These are phyloP conservation scores for Boletus barrowsii DNA, from an alignment of 768 basidiomycete species.

Conservation along the genomic window DNA sequence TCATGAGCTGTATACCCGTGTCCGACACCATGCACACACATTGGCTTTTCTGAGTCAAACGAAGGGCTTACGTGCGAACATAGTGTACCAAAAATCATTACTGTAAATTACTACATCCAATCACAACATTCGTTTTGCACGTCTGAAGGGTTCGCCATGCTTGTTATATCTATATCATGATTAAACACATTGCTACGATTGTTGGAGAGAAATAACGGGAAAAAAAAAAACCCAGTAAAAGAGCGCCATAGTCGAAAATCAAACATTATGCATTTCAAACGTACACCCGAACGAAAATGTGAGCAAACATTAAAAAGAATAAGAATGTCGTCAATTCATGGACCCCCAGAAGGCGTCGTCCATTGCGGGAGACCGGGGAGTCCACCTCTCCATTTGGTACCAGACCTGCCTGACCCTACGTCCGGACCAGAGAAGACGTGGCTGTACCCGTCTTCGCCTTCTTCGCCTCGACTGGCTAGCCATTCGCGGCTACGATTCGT, in stretches of 20 bases:
- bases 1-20: no score
- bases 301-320: slow-evolving; percentile 1
- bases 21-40: no score
- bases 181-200: slow-evolving; percentile 17
- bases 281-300: slow-evolving; percentile 8
- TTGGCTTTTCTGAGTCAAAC: no score
- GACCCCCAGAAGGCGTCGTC: slow-evolving; percentile 17
- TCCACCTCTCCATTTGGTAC: slow-evolving; percentile 30
- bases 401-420: slow-evolving; percentile 10
- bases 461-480: slow-evolving; percentile 27
- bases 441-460: slow-evolving; percentile 27
- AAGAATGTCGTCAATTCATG: not conserved
- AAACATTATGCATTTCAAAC: slow-evolving; percentile 11
- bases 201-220: slow-evolving; percentile 3
- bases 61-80: no score
- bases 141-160: no score
- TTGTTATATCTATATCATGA: slow-evolving; percentile 24
- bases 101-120: no score
- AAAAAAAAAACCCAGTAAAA: not conserved
- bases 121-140: no score
- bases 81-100: no score
- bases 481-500: slow-evolving; percentile 22
- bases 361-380: slow-evolving; percentile 34
- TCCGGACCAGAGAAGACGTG: slow-evolving; percentile 23
- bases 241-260: slow-evolving; percentile 6